These are phyloP conservation scores for Solanum lignicaule DNA, from an alignment of 257 asterid genomes.

Conservation along the genomic window DNA sequence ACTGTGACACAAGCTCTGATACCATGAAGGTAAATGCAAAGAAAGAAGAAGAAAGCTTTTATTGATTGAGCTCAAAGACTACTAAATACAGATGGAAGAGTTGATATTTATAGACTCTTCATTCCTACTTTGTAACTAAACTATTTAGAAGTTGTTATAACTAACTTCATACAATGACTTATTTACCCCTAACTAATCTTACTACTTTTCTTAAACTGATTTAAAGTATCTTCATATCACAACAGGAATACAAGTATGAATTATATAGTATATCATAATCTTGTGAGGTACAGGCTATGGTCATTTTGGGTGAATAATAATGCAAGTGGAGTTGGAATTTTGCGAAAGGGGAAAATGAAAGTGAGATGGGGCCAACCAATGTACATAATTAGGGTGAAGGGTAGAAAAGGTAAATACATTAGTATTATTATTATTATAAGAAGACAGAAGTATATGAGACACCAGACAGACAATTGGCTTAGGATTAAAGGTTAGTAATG, in stretches of 20 bases:
- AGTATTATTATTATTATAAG: background rate
- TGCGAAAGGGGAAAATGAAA: background rate
- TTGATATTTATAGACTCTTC: too few relatives aligned
- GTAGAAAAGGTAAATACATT: conserved; percentile 2
- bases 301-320: background rate
- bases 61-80: too few relatives aligned
- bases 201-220: too few relatives aligned
- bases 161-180: too few relatives aligned
- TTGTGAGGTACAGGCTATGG: background rate
- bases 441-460: conserved; percentile 10
- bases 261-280: background rate
- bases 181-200: too few relatives aligned
- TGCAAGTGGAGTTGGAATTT: background rate
- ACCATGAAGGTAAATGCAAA: too few relatives aligned
- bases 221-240: too few relatives aligned
- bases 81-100: too few relatives aligned
- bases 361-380: background rate
- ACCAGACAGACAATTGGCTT: conserved; percentile 17
- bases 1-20: too few relatives aligned
- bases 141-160: too few relatives aligned
- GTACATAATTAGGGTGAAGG: background rate
- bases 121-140: too few relatives aligned
- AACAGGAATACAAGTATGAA: background rate
- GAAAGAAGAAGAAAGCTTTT: too few relatives aligned
- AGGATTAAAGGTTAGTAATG: conserved; percentile 16